Percentiles rank a stretch among this genome's conserved stretches.
Evolutionary conservation across 1,284 basidiomycete species (phyloP).

Genomic region (Cryptococcus sp.): DNA sequence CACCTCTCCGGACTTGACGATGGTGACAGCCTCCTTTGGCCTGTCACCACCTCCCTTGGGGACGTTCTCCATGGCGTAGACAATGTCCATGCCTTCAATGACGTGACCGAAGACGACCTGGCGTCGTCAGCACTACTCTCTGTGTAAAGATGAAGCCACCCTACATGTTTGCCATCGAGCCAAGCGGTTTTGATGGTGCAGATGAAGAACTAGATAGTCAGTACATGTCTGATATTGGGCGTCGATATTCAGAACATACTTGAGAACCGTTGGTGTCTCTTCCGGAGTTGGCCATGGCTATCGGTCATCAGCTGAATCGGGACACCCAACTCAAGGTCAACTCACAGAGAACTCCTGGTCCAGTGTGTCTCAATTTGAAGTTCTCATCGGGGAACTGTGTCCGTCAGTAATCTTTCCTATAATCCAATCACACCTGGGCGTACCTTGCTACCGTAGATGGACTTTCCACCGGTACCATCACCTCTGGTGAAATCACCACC

Average conservation of each 20-base stretch:
- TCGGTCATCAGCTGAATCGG: constrained; percentile 9
- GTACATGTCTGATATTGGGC: not conserved
- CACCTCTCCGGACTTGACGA: constrained; percentile 79
- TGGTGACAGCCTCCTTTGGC: constrained; percentile 66
- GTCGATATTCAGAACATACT: constrained; percentile 5
- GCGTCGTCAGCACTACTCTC: not conserved
- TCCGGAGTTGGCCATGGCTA: constrained; percentile 81
- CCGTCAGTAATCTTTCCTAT: not conserved
- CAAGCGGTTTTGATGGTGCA: constrained; percentile 74
- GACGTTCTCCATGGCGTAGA: constrained; percentile 62
- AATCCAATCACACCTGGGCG: not conserved
- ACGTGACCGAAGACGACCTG: constrained; percentile 89
- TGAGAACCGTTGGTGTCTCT: constrained; percentile 48
- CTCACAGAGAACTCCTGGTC: constrained; percentile 66
- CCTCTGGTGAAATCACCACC: constrained; percentile 67
- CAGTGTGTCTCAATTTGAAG: constrained; percentile 85
- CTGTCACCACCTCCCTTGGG: constrained; percentile 67
- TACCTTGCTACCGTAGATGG: constrained; percentile 55
- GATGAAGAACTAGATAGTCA: constrained; percentile 52
- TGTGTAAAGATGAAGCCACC: constrained; percentile 1
- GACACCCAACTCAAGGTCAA: not conserved
- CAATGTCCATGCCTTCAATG: constrained; percentile 81
- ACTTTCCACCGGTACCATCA: constrained; percentile 61
- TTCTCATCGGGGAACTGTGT: constrained; percentile 64
- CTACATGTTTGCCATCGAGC: constrained; percentile 51